Evolutionary conservation across 176 grass and related monocot genomes (phyloP).

Genomic region (Alopecurus myosuroides): DNA sequence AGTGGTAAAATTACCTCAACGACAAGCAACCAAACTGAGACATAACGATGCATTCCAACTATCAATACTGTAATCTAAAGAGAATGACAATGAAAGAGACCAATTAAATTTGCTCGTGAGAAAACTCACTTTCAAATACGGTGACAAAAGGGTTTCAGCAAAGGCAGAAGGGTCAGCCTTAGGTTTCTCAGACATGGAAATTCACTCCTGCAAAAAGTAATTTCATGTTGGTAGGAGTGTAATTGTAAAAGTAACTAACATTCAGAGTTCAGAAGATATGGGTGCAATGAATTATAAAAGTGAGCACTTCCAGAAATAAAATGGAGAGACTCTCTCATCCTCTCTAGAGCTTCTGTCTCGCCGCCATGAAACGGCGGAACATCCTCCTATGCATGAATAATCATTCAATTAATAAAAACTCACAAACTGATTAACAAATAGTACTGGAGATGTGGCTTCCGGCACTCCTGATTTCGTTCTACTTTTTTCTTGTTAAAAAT

Average conservation of each 20-base stretch:
- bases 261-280: neutral
- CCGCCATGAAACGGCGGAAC: constrained; percentile 68
- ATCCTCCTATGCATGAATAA: constrained; percentile 47
- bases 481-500: no score
- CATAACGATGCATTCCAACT: neutral
- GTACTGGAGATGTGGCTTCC: no score
- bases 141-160: constrained; percentile 74
- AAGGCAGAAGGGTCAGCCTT: constrained; percentile 88
- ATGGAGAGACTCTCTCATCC: constrained; percentile 67
- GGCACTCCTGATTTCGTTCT: no score
- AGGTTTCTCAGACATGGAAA: constrained; percentile 91
- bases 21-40: constrained; percentile 86
- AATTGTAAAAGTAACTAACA: neutral
- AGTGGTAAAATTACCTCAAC: constrained; percentile 87
- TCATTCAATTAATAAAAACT: neutral
- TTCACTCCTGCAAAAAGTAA: constrained; percentile 50
- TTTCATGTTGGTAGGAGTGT: neutral
- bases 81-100: neutral
- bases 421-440: neutral
- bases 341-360: constrained; percentile 73
- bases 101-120: neutral
- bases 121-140: constrained; percentile 66
- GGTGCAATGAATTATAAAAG: neutral
- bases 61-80: neutral
- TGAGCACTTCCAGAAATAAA: neutral